phyloP scores from a whole-genome alignment of 192 early-diverging fungal species.

The Tieghemiomyces parasiticus region DNA sequence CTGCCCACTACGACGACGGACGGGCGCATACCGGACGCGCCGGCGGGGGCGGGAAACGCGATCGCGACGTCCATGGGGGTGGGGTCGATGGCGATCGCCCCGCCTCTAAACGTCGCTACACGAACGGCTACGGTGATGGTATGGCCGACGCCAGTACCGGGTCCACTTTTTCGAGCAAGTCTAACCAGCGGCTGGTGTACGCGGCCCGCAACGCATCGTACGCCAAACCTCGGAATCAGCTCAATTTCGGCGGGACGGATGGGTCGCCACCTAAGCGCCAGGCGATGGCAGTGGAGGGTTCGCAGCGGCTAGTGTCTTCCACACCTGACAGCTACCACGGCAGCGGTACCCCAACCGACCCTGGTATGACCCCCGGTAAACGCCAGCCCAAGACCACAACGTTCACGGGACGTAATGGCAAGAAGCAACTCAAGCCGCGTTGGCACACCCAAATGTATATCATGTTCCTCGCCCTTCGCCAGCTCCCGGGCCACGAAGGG shows the following conservation, averaged over 20 bases:
- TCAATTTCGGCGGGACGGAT: background rate
- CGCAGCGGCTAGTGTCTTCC: background rate
- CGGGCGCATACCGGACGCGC: background rate
- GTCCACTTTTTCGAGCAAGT: background rate
- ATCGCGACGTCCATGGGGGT: background rate
- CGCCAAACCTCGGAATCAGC: conserved; percentile 4
- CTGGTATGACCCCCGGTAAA: background rate
- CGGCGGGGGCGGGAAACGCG: background rate
- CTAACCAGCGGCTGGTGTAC: background rate
- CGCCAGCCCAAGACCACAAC: conserved; percentile 6
- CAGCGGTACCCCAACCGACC: background rate
- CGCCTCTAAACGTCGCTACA: background rate
- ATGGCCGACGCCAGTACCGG: background rate
- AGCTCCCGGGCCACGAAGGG: conserved; percentile 46
- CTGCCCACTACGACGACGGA: background rate
- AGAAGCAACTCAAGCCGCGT: conserved; percentile 31
- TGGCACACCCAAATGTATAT: conserved; percentile 87
- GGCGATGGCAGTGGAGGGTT: background rate
- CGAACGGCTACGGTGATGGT: background rate
- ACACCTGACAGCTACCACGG: background rate
- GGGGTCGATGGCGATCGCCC: background rate
- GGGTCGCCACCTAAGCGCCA: conserved; percentile 14
- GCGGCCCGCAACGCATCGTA: background rate
- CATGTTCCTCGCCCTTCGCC: conserved; percentile 62
- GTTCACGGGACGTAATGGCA: background rate